A percentile compares a stretch with the other conserved stretches of the same genome.
Evolutionary conservation across 2,329 filamentous ascomycete species (phyloP).

Genomic region (Penicillium italicum): DNA sequence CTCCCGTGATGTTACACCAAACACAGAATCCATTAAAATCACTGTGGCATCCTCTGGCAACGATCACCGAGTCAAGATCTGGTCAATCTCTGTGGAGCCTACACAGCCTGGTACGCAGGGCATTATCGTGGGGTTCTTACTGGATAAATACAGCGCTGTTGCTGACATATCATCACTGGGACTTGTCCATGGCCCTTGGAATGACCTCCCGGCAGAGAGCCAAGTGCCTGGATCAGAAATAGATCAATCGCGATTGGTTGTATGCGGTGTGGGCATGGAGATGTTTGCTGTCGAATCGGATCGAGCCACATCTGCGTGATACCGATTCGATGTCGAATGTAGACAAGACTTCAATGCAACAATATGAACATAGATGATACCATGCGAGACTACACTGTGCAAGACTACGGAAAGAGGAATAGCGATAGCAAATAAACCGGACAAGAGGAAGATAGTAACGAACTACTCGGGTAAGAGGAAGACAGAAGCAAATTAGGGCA

Average conservation of each 20-base stretch:
- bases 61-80: slow-evolving; percentile 47
- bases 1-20: background rate
- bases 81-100: slow-evolving; percentile 35
- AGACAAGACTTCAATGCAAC: slow-evolving; percentile 6
- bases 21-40: slow-evolving; percentile 13
- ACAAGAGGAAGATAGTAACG: background rate
- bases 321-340: slow-evolving; percentile 16
- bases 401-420: no score
- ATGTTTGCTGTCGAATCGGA: slow-evolving; percentile 30
- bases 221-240: background rate
- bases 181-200: slow-evolving; percentile 25
- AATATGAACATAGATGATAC: slow-evolving; percentile 3
- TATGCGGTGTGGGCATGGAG: slow-evolving; percentile 52
- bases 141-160: slow-evolving; percentile 47
- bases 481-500: background rate
- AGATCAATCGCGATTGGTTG: slow-evolving; percentile 30
- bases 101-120: slow-evolving; percentile 16
- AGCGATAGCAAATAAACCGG: background rate
- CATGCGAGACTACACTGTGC: background rate
- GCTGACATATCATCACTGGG: slow-evolving; percentile 55
- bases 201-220: slow-evolving; percentile 1
- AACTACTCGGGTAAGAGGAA: background rate
- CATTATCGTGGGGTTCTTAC: slow-evolving; percentile 25
- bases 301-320: slow-evolving; percentile 3
- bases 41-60: slow-evolving; percentile 42